Percentiles rank a stretch among this genome's conserved stretches.
phyloP scores from a whole-genome alignment of 2,329 filamentous ascomycete genomes.

The Sporothrix sp. region DNA sequence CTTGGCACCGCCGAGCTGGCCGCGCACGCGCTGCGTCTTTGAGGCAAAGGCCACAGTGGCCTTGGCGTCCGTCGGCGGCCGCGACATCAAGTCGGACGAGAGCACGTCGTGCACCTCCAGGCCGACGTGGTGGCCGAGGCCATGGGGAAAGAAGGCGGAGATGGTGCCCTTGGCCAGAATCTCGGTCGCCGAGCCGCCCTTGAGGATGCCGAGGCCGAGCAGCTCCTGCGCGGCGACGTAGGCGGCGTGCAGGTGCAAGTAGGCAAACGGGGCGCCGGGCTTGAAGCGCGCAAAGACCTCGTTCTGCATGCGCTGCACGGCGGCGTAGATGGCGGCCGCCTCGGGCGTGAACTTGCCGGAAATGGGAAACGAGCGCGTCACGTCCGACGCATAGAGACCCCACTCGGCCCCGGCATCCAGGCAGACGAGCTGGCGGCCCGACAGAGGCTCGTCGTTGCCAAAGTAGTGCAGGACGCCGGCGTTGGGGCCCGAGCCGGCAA shows the following conservation, averaged over 20 bases:
- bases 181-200: constrained; percentile 48
- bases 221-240: constrained; percentile 63
- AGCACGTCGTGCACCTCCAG: constrained; percentile 55
- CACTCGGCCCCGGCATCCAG: constrained; percentile 86
- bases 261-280: constrained; percentile 60
- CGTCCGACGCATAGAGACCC: constrained; percentile 75
- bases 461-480: constrained; percentile 81
- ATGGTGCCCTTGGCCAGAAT: constrained; percentile 44
- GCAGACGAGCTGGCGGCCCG: constrained; percentile 62
- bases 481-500: constrained; percentile 75
- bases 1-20: constrained; percentile 29
- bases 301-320: constrained; percentile 74
- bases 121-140: constrained; percentile 55
- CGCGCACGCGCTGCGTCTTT: background rate
- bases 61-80: constrained; percentile 2
- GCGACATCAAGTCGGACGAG: constrained; percentile 30
- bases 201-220: constrained; percentile 60
- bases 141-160: constrained; percentile 56
- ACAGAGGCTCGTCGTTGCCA: constrained; percentile 64
- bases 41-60: background rate
- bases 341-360: constrained; percentile 58
- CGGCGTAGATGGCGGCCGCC: constrained; percentile 61
- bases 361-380: constrained; percentile 81
- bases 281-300: constrained; percentile 59
- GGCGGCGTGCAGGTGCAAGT: constrained; percentile 64